These are phyloP conservation scores for Aspergillus proliferans DNA, from an alignment of 2,329 filamentous ascomycete genomes.

Conservation along the genomic window DNA sequence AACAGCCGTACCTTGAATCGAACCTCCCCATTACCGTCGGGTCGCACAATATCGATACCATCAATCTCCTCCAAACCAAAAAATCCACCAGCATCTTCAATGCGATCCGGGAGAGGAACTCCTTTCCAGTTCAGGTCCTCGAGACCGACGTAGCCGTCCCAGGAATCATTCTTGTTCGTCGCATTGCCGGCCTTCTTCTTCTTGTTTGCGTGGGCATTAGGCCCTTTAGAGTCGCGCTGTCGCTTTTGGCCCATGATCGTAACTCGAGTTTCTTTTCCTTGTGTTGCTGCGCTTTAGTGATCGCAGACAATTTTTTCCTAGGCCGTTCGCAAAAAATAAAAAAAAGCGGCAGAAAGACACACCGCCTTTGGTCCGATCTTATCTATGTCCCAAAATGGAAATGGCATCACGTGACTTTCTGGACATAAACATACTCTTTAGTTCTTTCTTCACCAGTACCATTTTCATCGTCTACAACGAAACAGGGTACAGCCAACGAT, in stretches of 20 bases:
- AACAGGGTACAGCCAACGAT: neutral
- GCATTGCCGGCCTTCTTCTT: slow-evolving; percentile 23
- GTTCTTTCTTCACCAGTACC: no score
- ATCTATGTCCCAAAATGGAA: slow-evolving; percentile 15
- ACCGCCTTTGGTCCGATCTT: slow-evolving; percentile 26
- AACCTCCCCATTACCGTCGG: slow-evolving; percentile 48
- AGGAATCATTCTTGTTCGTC: slow-evolving; percentile 13
- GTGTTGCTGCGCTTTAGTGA: neutral
- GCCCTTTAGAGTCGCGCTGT: slow-evolving; percentile 25
- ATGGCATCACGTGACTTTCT: no score
- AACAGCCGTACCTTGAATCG: slow-evolving; percentile 35
- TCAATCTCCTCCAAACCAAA: slow-evolving; percentile 88
- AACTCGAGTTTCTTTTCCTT: neutral
- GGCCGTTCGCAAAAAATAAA: slow-evolving; percentile 19
- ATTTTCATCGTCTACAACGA: no score
- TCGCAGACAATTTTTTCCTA: neutral
- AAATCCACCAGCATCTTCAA: slow-evolving; percentile 89
- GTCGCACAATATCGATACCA: slow-evolving; percentile 74
- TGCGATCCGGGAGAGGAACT: slow-evolving; percentile 64
- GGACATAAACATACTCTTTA: no score
- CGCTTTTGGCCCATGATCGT: slow-evolving; percentile 32
- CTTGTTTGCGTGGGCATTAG: slow-evolving; percentile 28
- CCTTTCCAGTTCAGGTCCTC: slow-evolving; percentile 58
- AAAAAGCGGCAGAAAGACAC: slow-evolving; percentile 32
- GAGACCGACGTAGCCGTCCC: slow-evolving; percentile 30